phyloP scores from a whole-genome alignment of 352 stramenopile genomes.

The Blastocystis sp. region DNA sequence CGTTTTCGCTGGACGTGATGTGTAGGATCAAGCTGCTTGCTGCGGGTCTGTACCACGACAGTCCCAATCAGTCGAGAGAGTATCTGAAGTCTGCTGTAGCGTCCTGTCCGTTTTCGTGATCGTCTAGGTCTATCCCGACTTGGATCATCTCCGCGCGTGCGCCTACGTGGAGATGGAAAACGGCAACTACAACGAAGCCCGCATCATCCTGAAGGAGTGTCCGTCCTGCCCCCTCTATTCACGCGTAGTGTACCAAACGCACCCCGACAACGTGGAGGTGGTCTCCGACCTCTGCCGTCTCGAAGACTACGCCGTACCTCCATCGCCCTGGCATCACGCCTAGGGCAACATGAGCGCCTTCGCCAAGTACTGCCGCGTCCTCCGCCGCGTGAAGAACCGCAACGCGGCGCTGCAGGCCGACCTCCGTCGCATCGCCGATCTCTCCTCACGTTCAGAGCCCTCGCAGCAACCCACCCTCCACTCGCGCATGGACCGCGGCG shows the following conservation, averaged over 20 bases:
- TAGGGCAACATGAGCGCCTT: slow-evolving; percentile 4
- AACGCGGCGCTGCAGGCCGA: background rate
- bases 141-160: slow-evolving; percentile 12
- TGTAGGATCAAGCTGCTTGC: too few relatives aligned
- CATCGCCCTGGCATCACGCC: background rate
- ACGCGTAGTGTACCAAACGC: background rate
- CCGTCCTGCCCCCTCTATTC: background rate
- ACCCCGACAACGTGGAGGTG: background rate
- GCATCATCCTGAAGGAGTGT: slow-evolving; percentile 21
- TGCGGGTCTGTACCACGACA: background rate
- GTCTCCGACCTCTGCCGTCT: slow-evolving; percentile 2
- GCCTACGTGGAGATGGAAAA: slow-evolving; percentile 25
- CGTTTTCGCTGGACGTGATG: too few relatives aligned
- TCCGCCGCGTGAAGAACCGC: background rate
- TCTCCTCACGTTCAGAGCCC: background rate
- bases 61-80: background rate
- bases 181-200: background rate
- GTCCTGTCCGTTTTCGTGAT: background rate
- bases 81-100: background rate
- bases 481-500: too few relatives aligned
- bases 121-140: background rate
- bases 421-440: background rate
- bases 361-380: background rate
- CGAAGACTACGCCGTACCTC: background rate
- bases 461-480: too few relatives aligned